Conservation (phyloP, 2,329 filamentous ascomycete species). For the Beauveria sp. region DNA sequence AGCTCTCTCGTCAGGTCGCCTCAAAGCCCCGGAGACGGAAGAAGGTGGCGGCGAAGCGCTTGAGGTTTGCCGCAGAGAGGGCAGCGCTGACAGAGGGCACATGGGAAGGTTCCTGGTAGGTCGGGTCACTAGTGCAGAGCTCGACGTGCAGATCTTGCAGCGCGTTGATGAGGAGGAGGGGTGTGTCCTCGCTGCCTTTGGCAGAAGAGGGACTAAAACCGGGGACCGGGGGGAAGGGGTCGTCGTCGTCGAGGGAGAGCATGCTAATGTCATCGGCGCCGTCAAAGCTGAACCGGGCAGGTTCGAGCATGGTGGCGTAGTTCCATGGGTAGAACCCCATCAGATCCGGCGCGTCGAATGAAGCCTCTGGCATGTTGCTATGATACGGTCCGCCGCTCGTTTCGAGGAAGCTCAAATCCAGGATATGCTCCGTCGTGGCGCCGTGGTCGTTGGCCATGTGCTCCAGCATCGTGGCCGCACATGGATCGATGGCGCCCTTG, state of each 20-base stretch:
- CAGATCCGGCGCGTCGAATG: neutral
- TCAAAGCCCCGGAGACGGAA: conserved; percentile 19
- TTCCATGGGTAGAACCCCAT: conserved; percentile 13
- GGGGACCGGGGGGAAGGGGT: neutral
- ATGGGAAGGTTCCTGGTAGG: conserved; percentile 14
- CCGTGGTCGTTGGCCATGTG: conserved; percentile 13
- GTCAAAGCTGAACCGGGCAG: conserved; percentile 6
- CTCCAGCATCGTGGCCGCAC: conserved; percentile 18
- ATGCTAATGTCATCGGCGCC: conserved; percentile 1
- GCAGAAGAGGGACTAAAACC: neutral
- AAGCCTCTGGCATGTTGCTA: neutral
- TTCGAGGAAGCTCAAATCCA: conserved; percentile 6
- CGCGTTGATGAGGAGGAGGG: conserved; percentile 6
- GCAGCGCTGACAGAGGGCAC: conserved; percentile 12
- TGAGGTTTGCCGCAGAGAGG: conserved; percentile 17
- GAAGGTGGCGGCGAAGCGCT: conserved; percentile 16
- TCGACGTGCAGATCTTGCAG: conserved; percentile 13
- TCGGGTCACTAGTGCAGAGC: conserved; percentile 11
- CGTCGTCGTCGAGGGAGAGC: conserved; percentile 7
- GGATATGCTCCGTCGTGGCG: neutral
- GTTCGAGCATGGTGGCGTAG: conserved; percentile 9
- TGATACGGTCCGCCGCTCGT: neutral
- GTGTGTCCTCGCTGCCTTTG: neutral
- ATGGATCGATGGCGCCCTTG: conserved; percentile 19
- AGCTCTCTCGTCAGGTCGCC: neutral